phyloP scores from a whole-genome alignment of 2,329 filamentous ascomycete genomes.

The Hypoxylon sp. region DNA sequence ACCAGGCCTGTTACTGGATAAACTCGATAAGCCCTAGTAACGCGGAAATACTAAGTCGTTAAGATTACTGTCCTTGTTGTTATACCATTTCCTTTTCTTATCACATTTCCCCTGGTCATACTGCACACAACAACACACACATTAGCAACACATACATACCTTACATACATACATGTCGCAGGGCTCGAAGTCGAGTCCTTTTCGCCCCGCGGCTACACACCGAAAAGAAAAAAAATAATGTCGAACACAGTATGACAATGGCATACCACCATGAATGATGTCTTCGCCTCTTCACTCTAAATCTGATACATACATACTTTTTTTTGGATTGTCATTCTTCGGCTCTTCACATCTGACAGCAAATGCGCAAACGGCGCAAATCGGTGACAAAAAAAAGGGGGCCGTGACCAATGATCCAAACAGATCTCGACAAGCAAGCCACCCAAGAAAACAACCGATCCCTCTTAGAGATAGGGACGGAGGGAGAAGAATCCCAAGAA shows the following conservation, averaged over 20 bases:
- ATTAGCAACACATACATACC: constrained; percentile 4
- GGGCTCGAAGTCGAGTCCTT: constrained; percentile 44
- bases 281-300: constrained; percentile 19
- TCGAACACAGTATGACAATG: constrained; percentile 41
- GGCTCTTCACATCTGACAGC: constrained; percentile 45
- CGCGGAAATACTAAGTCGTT: constrained; percentile 23
- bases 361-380: constrained; percentile 44
- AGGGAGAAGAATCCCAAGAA: constrained; percentile 16
- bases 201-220: constrained; percentile 42
- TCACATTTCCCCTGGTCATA: constrained; percentile 29
- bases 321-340: constrained; percentile 36
- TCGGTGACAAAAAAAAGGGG: constrained; percentile 22
- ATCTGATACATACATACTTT: constrained; percentile 14
- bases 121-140: constrained; percentile 23
- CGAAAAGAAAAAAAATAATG: constrained; percentile 19
- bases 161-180: constrained; percentile 7
- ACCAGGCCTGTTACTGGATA: constrained; percentile 28
- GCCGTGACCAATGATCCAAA: constrained; percentile 41
- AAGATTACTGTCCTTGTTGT: constrained; percentile 16
- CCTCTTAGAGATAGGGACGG: constrained; percentile 15
- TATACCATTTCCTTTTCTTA: constrained; percentile 22
- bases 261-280: constrained; percentile 12
- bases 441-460: constrained; percentile 28
- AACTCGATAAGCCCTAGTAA: constrained; percentile 19
- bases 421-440: constrained; percentile 43